Base-by-base conservation (phyloP, 2,329 filamentous ascomycete genomes). In the Davidsoniella virescens region DNA sequence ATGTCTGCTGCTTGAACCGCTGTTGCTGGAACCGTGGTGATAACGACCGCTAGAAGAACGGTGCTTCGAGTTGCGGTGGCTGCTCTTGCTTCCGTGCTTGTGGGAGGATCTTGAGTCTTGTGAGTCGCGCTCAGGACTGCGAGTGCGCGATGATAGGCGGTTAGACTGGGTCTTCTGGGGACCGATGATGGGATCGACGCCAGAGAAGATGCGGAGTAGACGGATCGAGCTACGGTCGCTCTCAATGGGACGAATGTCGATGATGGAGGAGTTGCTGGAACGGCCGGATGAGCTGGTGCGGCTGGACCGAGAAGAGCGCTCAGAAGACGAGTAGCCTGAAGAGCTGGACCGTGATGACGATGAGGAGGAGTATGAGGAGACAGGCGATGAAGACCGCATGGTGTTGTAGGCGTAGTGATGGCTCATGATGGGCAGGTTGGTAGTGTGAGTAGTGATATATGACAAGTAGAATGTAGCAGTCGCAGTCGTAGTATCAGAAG, bases 121-220 rank as follows among this genome's bases (percentile, higher is more conserved):
- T 5, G 14, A 29, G 25, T 40, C 17, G n/a, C 23, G 25, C 16
- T 14, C 8, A n/a, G 20, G 18, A 10, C 25, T 43, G 20, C 47
- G 47, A 18, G 39, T 20, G 16, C 43, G 43, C 2, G 47, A 44
- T 12, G 47, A 42, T 12, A 46, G 23, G 23, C 47, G 43, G 26
- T 49, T 41, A 4, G 7, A 33, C 26, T 33, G 26, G 8, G 26
- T 33, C 23, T 43, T 33, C 38, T 37, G 33, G 14, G 42, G 51
- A 7, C 47, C 47, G 37, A 53, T 40, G 43, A 53, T 53, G 38
- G 51, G 51, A n/a, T 53, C 51, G 23, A 53, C 37, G 48, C 51
- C 51, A 14, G 51, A 53, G 39, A 53, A 53, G 43, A 53, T 53
- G 47, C 51, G 51, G 16, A 53, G 51, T 37, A 53, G 38, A 20